Percentiles rank a stretch among this genome's conserved stretches.
phyloP scores from a whole-genome alignment of 1,139 yeast species.

The Suhomyces chickasaworum region DNA sequence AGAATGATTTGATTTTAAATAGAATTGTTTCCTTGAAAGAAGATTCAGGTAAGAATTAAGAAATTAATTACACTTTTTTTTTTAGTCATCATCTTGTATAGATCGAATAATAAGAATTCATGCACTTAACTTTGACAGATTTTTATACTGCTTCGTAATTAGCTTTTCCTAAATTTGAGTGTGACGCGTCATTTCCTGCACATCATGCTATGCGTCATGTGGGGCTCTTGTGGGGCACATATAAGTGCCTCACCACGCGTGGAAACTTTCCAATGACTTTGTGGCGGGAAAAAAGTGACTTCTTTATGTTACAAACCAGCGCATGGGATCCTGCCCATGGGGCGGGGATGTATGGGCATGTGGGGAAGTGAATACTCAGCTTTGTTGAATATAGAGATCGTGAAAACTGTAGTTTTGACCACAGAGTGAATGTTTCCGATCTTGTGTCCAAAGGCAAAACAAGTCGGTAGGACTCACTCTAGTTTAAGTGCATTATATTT shows the following conservation, averaged over 20 bases:
- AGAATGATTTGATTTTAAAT: slow-evolving; percentile 67
- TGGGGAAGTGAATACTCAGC: not conserved
- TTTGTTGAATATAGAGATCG: not conserved
- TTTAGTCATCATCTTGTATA: not conserved
- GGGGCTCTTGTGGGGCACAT: not conserved
- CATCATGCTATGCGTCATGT: not conserved
- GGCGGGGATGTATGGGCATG: not conserved
- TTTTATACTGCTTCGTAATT: no score
- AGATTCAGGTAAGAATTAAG: slow-evolving; percentile 47
- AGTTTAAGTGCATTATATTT: not conserved
- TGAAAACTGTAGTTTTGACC: not conserved
- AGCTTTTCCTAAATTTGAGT: no score
- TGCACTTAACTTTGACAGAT: not conserved
- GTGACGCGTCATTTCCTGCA: not conserved
- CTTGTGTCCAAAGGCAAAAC: not conserved
- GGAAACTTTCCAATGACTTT: not conserved
- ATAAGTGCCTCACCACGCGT: not conserved
- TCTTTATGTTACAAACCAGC: not conserved
- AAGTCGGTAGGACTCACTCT: not conserved
- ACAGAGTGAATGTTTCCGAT: not conserved
- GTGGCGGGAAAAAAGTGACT: not conserved
- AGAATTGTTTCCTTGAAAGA: slow-evolving; percentile 91
- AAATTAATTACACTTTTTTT: not conserved
- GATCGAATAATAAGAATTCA: not conserved
- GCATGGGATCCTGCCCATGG: not conserved